These are phyloP conservation scores for Orychophragmus violaceus DNA, from an alignment of 345 rosid species.

Conservation along the genomic window DNA sequence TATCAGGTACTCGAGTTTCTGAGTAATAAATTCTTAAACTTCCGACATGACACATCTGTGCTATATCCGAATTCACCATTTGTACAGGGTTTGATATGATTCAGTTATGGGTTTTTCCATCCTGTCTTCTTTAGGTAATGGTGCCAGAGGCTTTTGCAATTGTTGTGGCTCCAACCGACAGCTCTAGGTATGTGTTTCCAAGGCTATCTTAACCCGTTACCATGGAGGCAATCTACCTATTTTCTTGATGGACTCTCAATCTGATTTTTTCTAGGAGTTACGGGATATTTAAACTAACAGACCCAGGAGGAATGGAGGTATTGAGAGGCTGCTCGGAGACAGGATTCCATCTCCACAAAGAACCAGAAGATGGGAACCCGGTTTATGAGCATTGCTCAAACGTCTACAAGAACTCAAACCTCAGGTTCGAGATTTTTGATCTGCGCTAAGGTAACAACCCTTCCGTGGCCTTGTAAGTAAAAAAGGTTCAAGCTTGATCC, in stretches of 20 bases:
- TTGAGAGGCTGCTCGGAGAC: conserved; percentile 56
- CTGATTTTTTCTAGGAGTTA: conserved; percentile 38
- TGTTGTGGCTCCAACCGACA: conserved; percentile 89
- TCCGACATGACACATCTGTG: not conserved
- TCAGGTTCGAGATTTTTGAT: conserved; percentile 84
- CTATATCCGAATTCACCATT: not conserved
- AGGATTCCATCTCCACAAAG: conserved; percentile 69
- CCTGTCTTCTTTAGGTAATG: conserved; percentile 51
- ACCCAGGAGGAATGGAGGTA: conserved; percentile 69
- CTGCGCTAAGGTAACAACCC: conserved; percentile 42
- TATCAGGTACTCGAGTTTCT: conserved; percentile 22
- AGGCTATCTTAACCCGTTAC: not conserved
- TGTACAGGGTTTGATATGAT: not conserved
- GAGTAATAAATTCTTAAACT: not conserved
- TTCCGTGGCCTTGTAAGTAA: not conserved
- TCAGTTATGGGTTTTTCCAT: not conserved
- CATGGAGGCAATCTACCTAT: not conserved
- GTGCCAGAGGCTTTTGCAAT: conserved; percentile 89
- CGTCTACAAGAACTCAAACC: conserved; percentile 70
- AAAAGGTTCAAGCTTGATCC: conserved; percentile 13
- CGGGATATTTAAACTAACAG: conserved; percentile 69
- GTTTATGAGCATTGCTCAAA: conserved; percentile 65
- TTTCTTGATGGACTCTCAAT: not conserved
- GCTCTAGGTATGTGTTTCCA: conserved; percentile 46
- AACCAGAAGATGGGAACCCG: conserved; percentile 58